Evolutionary conservation across 2,329 filamentous ascomycete genomes (phyloP).

Genomic region (Colletotrichum sojae): DNA sequence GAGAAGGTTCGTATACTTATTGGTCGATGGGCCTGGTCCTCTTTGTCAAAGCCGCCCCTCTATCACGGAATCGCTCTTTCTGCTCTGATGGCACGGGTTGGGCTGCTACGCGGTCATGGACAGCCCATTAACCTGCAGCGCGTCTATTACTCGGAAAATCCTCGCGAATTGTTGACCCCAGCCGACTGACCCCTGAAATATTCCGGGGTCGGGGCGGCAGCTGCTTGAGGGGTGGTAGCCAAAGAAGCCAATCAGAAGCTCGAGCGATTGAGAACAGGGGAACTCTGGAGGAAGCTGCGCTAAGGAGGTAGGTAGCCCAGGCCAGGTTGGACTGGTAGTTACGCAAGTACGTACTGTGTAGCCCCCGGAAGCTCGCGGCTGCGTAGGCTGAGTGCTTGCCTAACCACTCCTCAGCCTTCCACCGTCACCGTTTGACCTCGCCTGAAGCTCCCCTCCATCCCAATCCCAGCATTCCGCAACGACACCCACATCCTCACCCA

Average conservation of each 20-base stretch:
- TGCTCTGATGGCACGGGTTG: constrained; percentile 12
- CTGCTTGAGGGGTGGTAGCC: constrained; percentile 3
- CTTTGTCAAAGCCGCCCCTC: constrained; percentile 30
- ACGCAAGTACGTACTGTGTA: constrained; percentile 2
- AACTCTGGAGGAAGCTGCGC: constrained; percentile 13
- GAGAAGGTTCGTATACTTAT: neutral
- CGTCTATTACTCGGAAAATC: constrained; percentile 41
- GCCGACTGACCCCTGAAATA: constrained; percentile 30
- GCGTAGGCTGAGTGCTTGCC: constrained; percentile 58
- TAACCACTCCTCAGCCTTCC: constrained; percentile 42
- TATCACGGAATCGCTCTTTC: constrained; percentile 22
- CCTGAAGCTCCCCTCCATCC: constrained; percentile 39
- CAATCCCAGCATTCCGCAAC: constrained; percentile 20
- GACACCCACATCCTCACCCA: constrained; percentile 11
- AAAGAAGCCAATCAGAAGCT: constrained; percentile 31
- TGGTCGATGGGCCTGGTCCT: neutral
- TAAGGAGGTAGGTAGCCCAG: constrained; percentile 13
- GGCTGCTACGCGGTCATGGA: constrained; percentile 33
- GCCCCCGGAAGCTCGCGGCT: constrained; percentile 43
- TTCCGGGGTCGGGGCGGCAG: constrained; percentile 32
- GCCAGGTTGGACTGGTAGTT: neutral
- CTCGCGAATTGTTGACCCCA: constrained; percentile 33
- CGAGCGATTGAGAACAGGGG: constrained; percentile 3
- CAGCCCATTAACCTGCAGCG: constrained; percentile 29
- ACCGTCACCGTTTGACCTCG: constrained; percentile 40